A percentile compares a stretch with the other conserved stretches of the same genome.
Conservation (phyloP, 257 asterid species). For the Gardenia jasminoides region DNA sequence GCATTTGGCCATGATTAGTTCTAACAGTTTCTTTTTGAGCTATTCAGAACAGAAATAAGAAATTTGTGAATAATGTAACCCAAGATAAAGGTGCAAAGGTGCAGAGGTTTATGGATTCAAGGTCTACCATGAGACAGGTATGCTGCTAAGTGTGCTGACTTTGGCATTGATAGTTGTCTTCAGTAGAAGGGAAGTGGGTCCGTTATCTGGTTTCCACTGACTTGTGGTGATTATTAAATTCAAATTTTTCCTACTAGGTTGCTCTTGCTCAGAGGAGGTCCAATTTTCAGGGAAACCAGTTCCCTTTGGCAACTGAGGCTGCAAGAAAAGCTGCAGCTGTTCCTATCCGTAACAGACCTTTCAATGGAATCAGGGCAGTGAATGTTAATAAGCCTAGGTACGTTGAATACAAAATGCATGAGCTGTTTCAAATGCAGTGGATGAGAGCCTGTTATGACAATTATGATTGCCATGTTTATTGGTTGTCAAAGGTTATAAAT, state of each 20-base stretch:
- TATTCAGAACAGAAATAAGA: conserved; percentile 62
- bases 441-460: not conserved
- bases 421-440: not conserved
- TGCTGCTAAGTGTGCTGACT: conserved; percentile 10
- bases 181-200: not conserved
- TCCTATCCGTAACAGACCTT: conserved; percentile 55
- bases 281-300: conserved; percentile 62
- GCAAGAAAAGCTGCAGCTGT: conserved; percentile 74
- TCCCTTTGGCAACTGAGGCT: conserved; percentile 71
- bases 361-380: conserved; percentile 43
- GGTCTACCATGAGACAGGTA: conserved; percentile 82
- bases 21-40: conserved; percentile 14
- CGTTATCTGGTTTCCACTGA: not conserved
- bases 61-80: conserved; percentile 36
- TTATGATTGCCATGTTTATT: not conserved
- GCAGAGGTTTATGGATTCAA: conserved; percentile 53
- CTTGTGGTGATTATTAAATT: not conserved
- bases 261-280: conserved; percentile 80
- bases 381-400: conserved; percentile 68
- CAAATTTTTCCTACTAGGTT: conserved; percentile 46
- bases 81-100: conserved; percentile 57
- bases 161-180: not conserved
- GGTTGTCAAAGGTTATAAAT: not conserved
- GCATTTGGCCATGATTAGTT: not conserved
- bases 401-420: not conserved